phyloP scores from a whole-genome alignment of 2,329 filamentous ascomycete genomes.

The Aspergillus transmontanensis region DNA sequence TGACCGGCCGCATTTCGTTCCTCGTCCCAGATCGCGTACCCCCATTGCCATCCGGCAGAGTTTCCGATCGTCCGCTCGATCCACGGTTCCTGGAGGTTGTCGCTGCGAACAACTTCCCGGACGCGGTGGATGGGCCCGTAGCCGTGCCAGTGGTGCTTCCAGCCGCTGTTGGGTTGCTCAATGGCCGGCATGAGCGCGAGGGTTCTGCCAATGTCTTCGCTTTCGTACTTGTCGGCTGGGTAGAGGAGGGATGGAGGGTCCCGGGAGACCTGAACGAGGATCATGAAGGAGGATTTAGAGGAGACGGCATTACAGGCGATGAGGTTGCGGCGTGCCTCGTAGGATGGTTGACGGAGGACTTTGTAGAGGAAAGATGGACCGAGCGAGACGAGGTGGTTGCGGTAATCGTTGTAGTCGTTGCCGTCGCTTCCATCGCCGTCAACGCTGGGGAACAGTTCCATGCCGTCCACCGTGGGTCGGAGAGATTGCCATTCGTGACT shows the following conservation, averaged over 20 bases:
- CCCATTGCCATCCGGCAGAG: slow-evolving; percentile 16
- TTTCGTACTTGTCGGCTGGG: slow-evolving; percentile 13
- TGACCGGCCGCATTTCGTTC: not conserved
- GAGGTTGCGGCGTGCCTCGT: slow-evolving; percentile 13
- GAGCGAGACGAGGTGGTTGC: slow-evolving; percentile 21
- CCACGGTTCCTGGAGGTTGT: not conserved
- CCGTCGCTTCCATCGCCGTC: slow-evolving; percentile 7
- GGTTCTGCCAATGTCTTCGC: not conserved
- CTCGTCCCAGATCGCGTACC: slow-evolving; percentile 55
- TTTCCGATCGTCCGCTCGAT: slow-evolving; percentile 8
- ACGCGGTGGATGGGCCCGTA: slow-evolving; percentile 2
- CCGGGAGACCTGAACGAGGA: slow-evolving; percentile 12
- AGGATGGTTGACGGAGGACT: slow-evolving; percentile 11
- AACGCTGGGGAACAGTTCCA: slow-evolving; percentile 13
- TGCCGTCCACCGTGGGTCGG: slow-evolving; percentile 12
- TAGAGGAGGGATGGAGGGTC: slow-evolving; percentile 6
- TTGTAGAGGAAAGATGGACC: slow-evolving; percentile 17
- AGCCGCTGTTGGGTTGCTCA: slow-evolving; percentile 14
- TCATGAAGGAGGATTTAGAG: slow-evolving; percentile 19
- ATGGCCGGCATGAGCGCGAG: slow-evolving; percentile 10
- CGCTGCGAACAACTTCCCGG: not conserved
- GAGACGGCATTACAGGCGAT: slow-evolving; percentile 17
- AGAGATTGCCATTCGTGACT: slow-evolving; percentile 16
- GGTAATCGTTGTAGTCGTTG: slow-evolving; percentile 18
- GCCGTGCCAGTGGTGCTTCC: slow-evolving; percentile 18